Conservation (phyloP, 1,139 yeast species). For the Diutina siamensis region DNA sequence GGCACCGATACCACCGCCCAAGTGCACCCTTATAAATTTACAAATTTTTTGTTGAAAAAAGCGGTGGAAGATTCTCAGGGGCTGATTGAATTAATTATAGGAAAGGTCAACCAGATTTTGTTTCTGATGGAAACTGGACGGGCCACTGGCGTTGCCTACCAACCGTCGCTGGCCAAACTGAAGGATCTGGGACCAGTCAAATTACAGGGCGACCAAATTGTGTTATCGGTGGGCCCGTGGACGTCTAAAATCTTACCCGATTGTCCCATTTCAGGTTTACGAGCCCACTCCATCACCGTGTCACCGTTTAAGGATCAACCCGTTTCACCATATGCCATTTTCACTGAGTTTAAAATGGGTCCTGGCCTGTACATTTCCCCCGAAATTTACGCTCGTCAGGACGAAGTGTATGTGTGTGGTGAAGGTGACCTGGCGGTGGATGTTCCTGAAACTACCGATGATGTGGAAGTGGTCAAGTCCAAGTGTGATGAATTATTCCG, state of each 20-base stretch:
- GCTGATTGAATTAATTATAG: constrained; percentile 73
- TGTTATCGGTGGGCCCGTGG: constrained; percentile 95
- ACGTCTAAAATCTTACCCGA: constrained; percentile 80
- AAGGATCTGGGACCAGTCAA: constrained; percentile 16
- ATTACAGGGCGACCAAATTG: constrained; percentile 59
- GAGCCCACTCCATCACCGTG: constrained; percentile 92
- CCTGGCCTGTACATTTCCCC: constrained; percentile 68
- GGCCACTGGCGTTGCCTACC: constrained; percentile 55
- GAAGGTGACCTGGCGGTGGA: constrained; percentile 90
- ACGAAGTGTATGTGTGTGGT: constrained; percentile 95
- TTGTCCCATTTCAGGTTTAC: constrained; percentile 83
- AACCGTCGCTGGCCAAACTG: constrained; percentile 36
- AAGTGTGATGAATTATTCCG: constrained; percentile 82
- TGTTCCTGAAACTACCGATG: constrained; percentile 89
- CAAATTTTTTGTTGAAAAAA: constrained; percentile 65
- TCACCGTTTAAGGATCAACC: constrained; percentile 60
- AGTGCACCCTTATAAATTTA: constrained; percentile 91
- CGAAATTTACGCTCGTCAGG: constrained; percentile 88
- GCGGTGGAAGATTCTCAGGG: constrained; percentile 65
- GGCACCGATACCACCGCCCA: constrained; percentile 88
- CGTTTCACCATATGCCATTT: constrained; percentile 87
- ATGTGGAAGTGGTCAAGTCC: constrained; percentile 76
- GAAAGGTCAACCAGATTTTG: constrained; percentile 63
- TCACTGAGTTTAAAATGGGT: constrained; percentile 73
- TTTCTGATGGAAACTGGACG: constrained; percentile 51